phyloP scores from a whole-genome alignment of 192 early-diverging fungal species.

The Cladochytrium replicatum region DNA sequence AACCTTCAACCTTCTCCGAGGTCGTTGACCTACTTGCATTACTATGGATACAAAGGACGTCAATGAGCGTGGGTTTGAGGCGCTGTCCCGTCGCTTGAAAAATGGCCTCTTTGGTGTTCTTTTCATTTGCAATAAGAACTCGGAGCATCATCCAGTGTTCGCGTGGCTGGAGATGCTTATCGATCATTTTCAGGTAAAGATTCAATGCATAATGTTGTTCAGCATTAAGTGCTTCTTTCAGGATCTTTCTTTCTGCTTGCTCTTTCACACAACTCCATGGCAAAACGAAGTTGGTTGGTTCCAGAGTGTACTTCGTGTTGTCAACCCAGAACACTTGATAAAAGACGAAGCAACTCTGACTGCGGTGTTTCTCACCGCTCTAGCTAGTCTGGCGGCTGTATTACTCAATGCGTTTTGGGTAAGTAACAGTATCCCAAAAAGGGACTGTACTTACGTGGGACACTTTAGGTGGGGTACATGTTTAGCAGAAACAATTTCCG shows the following conservation, averaged over 20 bases:
- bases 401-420: not conserved
- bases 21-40: too few species aligned
- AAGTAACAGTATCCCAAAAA: not conserved
- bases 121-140: slow-evolving; percentile 33
- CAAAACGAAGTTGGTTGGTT: slow-evolving; percentile 26
- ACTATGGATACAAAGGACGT: too few species aligned
- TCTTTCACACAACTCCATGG: slow-evolving; percentile 23
- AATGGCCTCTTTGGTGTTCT: slow-evolving; percentile 33
- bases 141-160: too few species aligned
- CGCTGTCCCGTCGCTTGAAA: slow-evolving; percentile 12
- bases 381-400: slow-evolving; percentile 1
- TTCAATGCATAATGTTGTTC: too few species aligned
- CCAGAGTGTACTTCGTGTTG: slow-evolving; percentile 1
- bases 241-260: slow-evolving; percentile 27
- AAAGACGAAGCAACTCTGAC: not conserved
- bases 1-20: too few species aligned
- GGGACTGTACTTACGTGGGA: too few species aligned
- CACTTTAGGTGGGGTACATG: slow-evolving; percentile 28
- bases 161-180: too few species aligned
- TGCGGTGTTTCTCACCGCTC: not conserved
- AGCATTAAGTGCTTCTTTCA: too few species aligned
- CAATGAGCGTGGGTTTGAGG: too few species aligned
- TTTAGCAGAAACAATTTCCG: slow-evolving; percentile 32
- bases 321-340: not conserved
- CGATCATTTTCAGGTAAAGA: too few species aligned